Conservation (phyloP, 2,329 filamentous ascomycete species). For the Calonectria pseudoturangicola region DNA sequence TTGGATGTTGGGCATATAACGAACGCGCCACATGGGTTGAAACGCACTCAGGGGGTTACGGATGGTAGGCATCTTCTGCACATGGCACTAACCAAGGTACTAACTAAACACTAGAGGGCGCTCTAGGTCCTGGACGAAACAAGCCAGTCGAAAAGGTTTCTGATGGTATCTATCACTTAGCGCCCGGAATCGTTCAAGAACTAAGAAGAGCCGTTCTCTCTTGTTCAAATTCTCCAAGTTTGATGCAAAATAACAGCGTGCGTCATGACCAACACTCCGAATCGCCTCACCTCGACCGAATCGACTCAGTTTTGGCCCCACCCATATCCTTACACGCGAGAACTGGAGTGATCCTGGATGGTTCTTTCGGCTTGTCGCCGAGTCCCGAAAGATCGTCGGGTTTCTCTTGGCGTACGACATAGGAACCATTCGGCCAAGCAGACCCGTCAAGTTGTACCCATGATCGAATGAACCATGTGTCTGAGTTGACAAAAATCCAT, state of each 20-base stretch:
- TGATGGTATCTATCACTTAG: neutral
- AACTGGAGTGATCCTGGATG: constrained; percentile 10
- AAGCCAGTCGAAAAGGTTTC: neutral
- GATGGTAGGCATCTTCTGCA: neutral
- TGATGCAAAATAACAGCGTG: neutral
- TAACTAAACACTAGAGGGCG: constrained; percentile 1
- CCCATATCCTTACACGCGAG: constrained; percentile 17
- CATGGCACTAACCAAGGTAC: neutral
- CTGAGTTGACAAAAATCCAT: neutral
- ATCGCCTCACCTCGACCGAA: neutral
- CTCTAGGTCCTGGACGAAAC: neutral
- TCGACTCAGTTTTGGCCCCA: constrained; percentile 35
- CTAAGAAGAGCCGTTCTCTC: neutral
- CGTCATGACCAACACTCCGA: neutral
- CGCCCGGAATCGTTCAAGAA: constrained; percentile 1
- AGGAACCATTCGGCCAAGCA: constrained; percentile 19
- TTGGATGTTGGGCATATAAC: constrained; percentile 2
- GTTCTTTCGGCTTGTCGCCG: constrained; percentile 39
- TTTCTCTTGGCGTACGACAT: constrained; percentile 22
- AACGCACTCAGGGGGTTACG: neutral
- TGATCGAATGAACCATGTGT: neutral
- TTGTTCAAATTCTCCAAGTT: too few relatives aligned
- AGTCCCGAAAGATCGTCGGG: constrained; percentile 16
- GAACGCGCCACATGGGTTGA: neutral
- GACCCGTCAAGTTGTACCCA: neutral